Evolutionary conservation across 2,329 filamentous ascomycete species (phyloP).

Genomic region (Monosporascus cannonballus): DNA sequence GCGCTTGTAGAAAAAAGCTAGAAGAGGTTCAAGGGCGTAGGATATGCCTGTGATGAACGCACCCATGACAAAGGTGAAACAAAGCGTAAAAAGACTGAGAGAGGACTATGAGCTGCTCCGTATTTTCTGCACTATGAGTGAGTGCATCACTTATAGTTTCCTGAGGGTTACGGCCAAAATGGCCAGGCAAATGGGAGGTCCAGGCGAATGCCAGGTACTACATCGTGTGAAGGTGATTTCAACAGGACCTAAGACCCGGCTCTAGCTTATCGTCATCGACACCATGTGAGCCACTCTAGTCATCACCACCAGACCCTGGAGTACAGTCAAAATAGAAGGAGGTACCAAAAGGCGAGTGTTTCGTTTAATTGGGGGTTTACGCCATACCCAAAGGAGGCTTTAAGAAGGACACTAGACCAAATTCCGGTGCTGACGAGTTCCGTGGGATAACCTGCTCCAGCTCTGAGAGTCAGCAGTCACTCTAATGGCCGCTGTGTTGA

Average conservation of each 20-base stretch:
- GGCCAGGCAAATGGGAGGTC: not conserved
- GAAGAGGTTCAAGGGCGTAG: not conserved
- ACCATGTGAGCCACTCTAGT: too few species aligned
- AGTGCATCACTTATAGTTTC: not conserved
- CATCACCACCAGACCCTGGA: too few species aligned
- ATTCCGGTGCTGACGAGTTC: slow-evolving; percentile 9
- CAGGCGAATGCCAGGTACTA: too few species aligned
- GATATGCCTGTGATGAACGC: not conserved
- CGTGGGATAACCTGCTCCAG: slow-evolving; percentile 4
- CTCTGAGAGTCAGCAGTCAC: not conserved
- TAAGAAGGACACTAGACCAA: slow-evolving; percentile 2
- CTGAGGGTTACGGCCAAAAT: not conserved
- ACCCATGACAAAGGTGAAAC: not conserved
- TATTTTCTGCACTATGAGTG: not conserved
- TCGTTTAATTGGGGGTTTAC: not conserved
- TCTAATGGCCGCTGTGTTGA: not conserved
- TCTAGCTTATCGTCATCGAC: too few species aligned
- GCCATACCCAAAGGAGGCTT: slow-evolving; percentile 3
- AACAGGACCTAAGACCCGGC: too few species aligned
- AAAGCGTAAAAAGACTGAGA: not conserved
- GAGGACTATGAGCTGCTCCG: not conserved
- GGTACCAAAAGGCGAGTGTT: not conserved
- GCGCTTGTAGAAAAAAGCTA: not conserved
- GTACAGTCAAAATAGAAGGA: too few species aligned
- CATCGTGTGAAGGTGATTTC: too few species aligned